Base-by-base conservation (phyloP, 306 rosid genomes). In the Hylodesmum podocarpum region DNA sequence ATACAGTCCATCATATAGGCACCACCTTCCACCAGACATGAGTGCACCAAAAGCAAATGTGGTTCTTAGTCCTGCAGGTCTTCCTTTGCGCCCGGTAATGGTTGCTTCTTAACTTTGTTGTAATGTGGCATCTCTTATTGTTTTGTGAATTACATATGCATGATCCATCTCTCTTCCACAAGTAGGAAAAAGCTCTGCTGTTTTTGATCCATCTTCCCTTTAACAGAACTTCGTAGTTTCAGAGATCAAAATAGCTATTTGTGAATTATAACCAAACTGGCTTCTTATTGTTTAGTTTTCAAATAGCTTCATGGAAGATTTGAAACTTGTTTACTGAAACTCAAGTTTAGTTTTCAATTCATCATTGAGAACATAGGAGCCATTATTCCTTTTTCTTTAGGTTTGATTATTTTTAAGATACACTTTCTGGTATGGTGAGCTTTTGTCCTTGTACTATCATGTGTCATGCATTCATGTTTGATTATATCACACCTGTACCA, bases 51-150 rank as follows among this genome's bases (percentile, higher is more conserved):
- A 80, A 70, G 66, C 80, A 40, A 82, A 84, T 79, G 87, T 87
- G 73, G 55, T 62, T 63, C 92, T 89, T 76, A 86, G 91, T 82
- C 86, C 90, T 55, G 75, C 29, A 9, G 98, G 98, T 82, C 98
- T 92, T 83, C 99, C 99, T 73, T 78, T 91, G 71, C 97, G 96
- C 47, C 98, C 88, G 92, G 99, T 96, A 80, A 89, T 91, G 78
- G 76, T 64, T 78, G 51, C 66, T 82, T 83, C 76, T 72, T 40
- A 80, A 80, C 62, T 47, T 59, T 40, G 31, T 69, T 75, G 63
- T 19, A 27, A 66, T 73, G 47, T 63, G 57, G 58, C 15, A 8
- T 69, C 62, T 76, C 68, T 55, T 79, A 40, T 84, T 77, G 53
- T 75, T n/a, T 27, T 47, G 34, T 80, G 73, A 49, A 75, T 19